Conservation (phyloP, 441 rosid genomes). For the Capsella rubella region DNA sequence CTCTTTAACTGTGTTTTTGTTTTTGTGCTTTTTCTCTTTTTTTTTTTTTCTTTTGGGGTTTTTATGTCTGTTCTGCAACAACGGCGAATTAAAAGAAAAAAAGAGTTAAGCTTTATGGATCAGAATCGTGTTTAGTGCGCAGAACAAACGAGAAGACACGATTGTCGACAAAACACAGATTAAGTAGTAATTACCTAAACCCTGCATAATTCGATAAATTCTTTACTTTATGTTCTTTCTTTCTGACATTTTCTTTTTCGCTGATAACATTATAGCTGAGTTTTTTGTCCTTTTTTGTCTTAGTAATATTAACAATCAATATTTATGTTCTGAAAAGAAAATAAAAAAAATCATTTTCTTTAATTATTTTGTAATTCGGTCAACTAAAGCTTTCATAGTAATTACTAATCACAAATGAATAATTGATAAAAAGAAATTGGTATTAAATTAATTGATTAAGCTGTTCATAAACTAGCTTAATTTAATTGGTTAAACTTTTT, state of each 20-base stretch:
- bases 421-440: too few relatives aligned
- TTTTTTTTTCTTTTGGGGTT: not conserved
- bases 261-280: not conserved
- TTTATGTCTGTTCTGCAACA: conserved; percentile 31
- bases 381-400: too few relatives aligned
- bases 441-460: too few relatives aligned
- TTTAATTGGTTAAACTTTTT: too few relatives aligned
- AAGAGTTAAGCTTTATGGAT: conserved; percentile 30
- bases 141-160: conserved; percentile 16
- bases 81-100: conserved; percentile 30
- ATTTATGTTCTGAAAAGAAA: too few relatives aligned
- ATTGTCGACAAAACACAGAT: conserved; percentile 31
- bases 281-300: not conserved
- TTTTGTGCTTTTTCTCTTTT: conserved; percentile 25
- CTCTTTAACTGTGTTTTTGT: conserved; percentile 30
- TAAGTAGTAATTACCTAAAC: not conserved
- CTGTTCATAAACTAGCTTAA: too few relatives aligned
- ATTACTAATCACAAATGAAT: too few relatives aligned
- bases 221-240: conserved; percentile 5
- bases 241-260: not conserved
- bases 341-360: too few relatives aligned
- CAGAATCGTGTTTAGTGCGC: conserved; percentile 33
- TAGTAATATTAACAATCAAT: too few relatives aligned
- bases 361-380: too few relatives aligned
- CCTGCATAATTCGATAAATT: not conserved